Evolutionary conservation across 768 basidiomycete genomes (phyloP), one percentile per base, ranked within the genome.

Genomic region (Botryobasidium botryosum): DNA sequence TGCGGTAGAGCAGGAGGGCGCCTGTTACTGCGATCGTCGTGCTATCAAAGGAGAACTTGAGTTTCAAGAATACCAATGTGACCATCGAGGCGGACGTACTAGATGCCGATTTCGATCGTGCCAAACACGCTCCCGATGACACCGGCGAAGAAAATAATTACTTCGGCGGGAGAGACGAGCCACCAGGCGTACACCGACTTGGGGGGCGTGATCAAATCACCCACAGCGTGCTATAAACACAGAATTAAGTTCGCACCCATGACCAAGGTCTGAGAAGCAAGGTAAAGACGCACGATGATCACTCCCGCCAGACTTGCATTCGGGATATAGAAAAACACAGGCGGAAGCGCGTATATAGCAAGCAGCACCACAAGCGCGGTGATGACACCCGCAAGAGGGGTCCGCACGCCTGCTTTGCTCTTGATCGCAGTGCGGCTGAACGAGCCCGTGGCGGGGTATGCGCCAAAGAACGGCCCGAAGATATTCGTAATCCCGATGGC

Each of bases 341-440:
- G 69, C 87, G 72, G 91, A 92, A 29, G 88, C 31, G 90, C 92
- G 59, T 99, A 99, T 6, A 99, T 65, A 0, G 94, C 88, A 47
- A 96, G 79, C 46, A 97, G 70, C 52, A 97, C 92, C 36, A 91
- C 77, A 29, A 92, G 59, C 23, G 85, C 79, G 18, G 87, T 81
- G 52, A 82, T 57, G 47, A 90, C 69, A 46, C 94, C 94, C 8
- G 84, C 88, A 7, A 79, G 69, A 6, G 94, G 94, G 2, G 94
- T 97, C 43, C 92, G 75, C n/a, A 97, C 92, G 39, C 94, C 94
- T 0, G 86, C 91, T 61, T 92, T 96, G 25, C 84, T 77, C 62
- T 94, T 90, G 57, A 99, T 67, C 2, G 94, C 94, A 2, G 90
- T 84, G n/a, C 94, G 83, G 31, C 91, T 94, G 72, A 99, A 99